phyloP scores from a whole-genome alignment of 1,284 basidiomycete species.

The Leccinum griseonigrum region DNA sequence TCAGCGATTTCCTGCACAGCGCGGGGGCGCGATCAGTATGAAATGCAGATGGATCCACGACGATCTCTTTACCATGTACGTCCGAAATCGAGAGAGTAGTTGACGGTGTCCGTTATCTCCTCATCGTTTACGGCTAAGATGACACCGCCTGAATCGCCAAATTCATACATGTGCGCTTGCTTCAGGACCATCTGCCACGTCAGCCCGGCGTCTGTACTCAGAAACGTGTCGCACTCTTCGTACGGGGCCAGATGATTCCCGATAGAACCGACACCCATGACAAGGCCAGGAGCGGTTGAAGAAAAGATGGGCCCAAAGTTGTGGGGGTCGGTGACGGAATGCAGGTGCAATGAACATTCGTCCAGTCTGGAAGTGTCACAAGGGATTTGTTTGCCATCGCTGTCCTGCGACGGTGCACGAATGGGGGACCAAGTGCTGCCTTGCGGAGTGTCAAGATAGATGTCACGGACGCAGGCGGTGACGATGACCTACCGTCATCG shows the following conservation, averaged over 20 bases:
- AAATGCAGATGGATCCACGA: neutral
- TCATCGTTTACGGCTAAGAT: slow-evolving; percentile 89
- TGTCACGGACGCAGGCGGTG: neutral
- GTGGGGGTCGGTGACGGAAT: slow-evolving; percentile 88
- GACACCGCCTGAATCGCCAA: slow-evolving; percentile 88
- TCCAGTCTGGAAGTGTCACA: slow-evolving; percentile 62
- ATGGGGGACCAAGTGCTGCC: slow-evolving; percentile 78
- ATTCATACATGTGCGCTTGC: slow-evolving; percentile 92
- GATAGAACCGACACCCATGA: slow-evolving; percentile 93
- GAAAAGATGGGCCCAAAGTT: slow-evolving; percentile 95
- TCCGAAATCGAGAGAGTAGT: slow-evolving; percentile 87
- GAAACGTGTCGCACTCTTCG: slow-evolving; percentile 90
- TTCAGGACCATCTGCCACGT: slow-evolving; percentile 79
- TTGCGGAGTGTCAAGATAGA: slow-evolving; percentile 19
- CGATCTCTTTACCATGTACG: slow-evolving; percentile 65
- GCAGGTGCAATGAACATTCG: slow-evolving; percentile 83
- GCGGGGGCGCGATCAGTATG: slow-evolving; percentile 42
- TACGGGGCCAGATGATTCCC: slow-evolving; percentile 75
- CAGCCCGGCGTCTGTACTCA: slow-evolving; percentile 87
- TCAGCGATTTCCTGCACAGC: slow-evolving; percentile 65
- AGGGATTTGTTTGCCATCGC: slow-evolving; percentile 55
- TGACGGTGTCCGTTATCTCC: slow-evolving; percentile 67
- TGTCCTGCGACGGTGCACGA: slow-evolving; percentile 60
- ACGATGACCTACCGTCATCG: slow-evolving; percentile 71
- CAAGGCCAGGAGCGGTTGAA: slow-evolving; percentile 89